A percentile compares a stretch with the other conserved stretches of the same genome.
Conservation (phyloP, 768 basidiomycete genomes). For the Symmetrospora coprosmae region DNA sequence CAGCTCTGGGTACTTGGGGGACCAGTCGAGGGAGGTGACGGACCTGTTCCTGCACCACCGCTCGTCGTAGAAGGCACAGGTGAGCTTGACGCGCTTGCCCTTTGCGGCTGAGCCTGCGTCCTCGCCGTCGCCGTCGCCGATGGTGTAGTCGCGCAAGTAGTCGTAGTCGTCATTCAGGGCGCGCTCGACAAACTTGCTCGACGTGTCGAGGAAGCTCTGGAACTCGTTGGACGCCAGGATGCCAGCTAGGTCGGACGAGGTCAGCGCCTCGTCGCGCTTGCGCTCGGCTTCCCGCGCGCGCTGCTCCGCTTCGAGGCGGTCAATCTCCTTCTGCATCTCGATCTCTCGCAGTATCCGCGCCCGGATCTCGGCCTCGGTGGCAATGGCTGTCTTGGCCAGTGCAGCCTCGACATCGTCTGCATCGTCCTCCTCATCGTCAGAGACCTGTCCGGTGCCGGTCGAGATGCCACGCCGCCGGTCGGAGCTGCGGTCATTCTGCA, state of each 20-base stretch:
- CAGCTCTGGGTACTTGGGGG: conserved; percentile 94
- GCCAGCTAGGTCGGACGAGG: conserved; percentile 67
- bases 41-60: conserved; percentile 81
- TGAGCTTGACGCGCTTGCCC: conserved; percentile 72
- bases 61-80: conserved; percentile 90
- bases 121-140: conserved; percentile 45
- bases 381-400: conserved; percentile 73
- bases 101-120: conserved; percentile 66
- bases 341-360: conserved; percentile 66
- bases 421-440: neutral
- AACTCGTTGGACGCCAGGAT: conserved; percentile 83
- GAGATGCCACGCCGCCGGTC: neutral
- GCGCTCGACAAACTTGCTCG: conserved; percentile 85
- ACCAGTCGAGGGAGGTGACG: conserved; percentile 95
- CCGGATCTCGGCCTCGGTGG: conserved; percentile 63
- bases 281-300: conserved; percentile 75
- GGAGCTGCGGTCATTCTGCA: neutral
- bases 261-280: conserved; percentile 59
- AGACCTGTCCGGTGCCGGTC: neutral
- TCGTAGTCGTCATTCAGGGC: conserved; percentile 92
- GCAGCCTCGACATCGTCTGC: conserved; percentile 44
- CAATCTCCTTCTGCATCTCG: conserved; percentile 38
- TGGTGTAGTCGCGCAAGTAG: conserved; percentile 91
- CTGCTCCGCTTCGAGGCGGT: conserved; percentile 40
- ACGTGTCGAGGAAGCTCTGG: conserved; percentile 81